Base-by-base conservation (phyloP, 371 early-diverging fungal genomes). In the Basidiobolus meristosporus region DNA sequence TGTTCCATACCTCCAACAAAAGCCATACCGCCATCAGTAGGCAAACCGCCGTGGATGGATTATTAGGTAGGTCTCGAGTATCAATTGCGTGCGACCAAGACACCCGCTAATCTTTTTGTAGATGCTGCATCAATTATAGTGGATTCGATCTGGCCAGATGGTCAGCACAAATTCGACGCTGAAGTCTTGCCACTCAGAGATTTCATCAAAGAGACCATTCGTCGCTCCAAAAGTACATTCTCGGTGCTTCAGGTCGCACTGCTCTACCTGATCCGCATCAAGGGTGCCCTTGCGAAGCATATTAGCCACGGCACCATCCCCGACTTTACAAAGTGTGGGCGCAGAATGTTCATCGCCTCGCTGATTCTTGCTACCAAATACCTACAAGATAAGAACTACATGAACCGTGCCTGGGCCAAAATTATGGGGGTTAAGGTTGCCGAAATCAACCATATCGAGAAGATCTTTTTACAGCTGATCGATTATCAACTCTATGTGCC, bases 301-400 rank as follows among this genome's bases (percentile, higher is more conserved):
- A 9, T 26, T 3, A 26, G 5, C 26, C 26, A 26, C 3, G 26
- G 9, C 5, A 11, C 26, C 16, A 36, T 38, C 46, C 16, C 48
- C 58, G 63, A 71, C 32, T 60, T 59, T 1, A 57, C 66, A 7
- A 58, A 53, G 29, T 81, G 83, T 40, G 80, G 82, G 2, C 65
- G 82, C 23, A 77, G 83, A 40, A 81, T 82, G 78, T 83, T 79
- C 51, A 53, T 82, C n/a, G 81, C 80, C 22, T 73, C 80, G 4
- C 47, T 83, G 37, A 75, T 83, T 38, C 62, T 73, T 43, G 84
- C 83, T 10, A 73, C 77, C 36, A 84, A 84, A 51, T 83, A 74
- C 45, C 67, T 79, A 45, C 68, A 70, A 46, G 84, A 84, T 59
- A 70, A 72, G 41, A 73, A 81, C 30, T 83, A 77, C 57, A 73